Evolutionary conservation across 208 protist genomes (phyloP).

Genomic region (Crithidia thermophila): DNA sequence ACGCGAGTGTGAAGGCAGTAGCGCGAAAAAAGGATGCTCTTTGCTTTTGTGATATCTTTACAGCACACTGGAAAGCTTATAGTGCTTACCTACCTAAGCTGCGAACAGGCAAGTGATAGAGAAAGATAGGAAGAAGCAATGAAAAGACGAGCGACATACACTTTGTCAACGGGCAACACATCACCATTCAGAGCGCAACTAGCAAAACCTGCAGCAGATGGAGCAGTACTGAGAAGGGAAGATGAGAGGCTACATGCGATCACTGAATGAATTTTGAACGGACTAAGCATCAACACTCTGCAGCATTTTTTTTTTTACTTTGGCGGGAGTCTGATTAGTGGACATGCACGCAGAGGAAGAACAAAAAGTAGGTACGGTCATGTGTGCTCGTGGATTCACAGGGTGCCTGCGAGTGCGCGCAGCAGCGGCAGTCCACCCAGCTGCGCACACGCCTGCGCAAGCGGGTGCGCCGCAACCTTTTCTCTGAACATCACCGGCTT

Average conservation of each 20-base stretch:
- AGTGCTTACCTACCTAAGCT: too few relatives aligned
- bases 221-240: slow-evolving; percentile 1
- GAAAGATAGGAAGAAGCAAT: not conserved
- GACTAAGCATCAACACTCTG: not conserved
- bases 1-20: not conserved
- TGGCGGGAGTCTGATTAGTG: too few relatives aligned
- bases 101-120: not conserved
- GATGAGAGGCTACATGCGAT: not conserved
- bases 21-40: not conserved
- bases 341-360: not conserved
- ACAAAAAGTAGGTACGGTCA: not conserved
- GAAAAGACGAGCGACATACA: not conserved
- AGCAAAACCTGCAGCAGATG: too few relatives aligned
- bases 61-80: too few relatives aligned
- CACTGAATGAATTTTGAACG: too few relatives aligned
- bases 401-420: slow-evolving; percentile 11
- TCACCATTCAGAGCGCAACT: too few relatives aligned
- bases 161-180: not conserved
- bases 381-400: not conserved
- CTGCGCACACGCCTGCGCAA: slow-evolving; percentile 11
- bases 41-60: too few relatives aligned
- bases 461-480: slow-evolving; percentile 1
- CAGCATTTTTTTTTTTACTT: not conserved
- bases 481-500: slow-evolving; percentile 1
- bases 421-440: slow-evolving; percentile 20